Conservation (phyloP, 2,329 filamentous ascomycete species). For the Exophiala aquamarina region DNA sequence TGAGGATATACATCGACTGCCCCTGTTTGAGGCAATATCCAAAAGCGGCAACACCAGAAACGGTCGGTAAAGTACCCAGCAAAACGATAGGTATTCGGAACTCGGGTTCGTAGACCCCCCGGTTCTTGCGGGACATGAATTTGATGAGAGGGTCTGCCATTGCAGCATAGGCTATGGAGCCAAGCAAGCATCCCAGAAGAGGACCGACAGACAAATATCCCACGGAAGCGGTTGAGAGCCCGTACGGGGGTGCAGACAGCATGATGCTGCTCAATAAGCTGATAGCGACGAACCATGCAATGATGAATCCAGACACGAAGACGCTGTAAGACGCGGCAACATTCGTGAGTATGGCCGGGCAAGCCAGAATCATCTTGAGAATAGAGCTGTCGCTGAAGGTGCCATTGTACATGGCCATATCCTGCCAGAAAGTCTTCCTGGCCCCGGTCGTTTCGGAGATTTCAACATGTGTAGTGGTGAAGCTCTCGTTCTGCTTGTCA, state of each 20-base stretch:
- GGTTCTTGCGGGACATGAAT: slow-evolving; percentile 71
- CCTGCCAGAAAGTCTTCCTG: neutral
- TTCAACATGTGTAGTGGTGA: neutral
- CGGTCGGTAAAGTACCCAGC: slow-evolving; percentile 74
- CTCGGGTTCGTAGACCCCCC: slow-evolving; percentile 85
- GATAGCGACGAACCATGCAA: neutral
- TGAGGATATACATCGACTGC: slow-evolving; percentile 67
- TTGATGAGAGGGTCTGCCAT: slow-evolving; percentile 73
- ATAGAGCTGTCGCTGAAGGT: neutral
- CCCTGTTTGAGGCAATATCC: slow-evolving; percentile 64
- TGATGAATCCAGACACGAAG: neutral
- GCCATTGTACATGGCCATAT: neutral
- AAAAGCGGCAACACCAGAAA: slow-evolving; percentile 78
- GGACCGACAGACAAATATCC: slow-evolving; percentile 86
- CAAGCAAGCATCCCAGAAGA: slow-evolving; percentile 76
- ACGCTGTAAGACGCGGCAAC: neutral
- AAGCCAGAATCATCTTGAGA: neutral
- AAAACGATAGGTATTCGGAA: slow-evolving; percentile 82
- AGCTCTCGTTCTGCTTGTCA: neutral
- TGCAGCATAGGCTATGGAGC: slow-evolving; percentile 71
- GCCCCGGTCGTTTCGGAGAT: neutral
- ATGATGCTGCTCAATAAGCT: neutral
- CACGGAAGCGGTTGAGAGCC: slow-evolving; percentile 75
- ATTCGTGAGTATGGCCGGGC: neutral
- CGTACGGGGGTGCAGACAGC: slow-evolving; percentile 60